Conservation (phyloP, 495 filamentous ascomycete genomes). For the Xylaria intraflava region DNA sequence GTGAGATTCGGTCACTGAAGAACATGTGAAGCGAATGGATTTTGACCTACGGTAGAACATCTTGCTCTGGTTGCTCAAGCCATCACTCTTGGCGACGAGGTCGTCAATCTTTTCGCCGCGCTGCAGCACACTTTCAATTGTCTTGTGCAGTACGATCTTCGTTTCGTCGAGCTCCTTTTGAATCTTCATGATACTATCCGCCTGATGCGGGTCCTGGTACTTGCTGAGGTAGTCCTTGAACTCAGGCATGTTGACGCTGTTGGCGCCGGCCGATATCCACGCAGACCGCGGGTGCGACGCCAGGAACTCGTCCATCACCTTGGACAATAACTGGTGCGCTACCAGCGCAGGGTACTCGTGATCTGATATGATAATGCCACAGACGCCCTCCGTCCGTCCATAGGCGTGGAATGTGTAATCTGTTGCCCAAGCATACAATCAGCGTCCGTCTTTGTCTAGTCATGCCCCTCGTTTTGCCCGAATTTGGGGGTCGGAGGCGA, state of each 20-base stretch:
- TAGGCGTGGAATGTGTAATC: slow-evolving; percentile 87
- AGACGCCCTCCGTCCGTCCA: slow-evolving; percentile 77
- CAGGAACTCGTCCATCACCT: slow-evolving; percentile 91
- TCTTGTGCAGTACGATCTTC: slow-evolving; percentile 95
- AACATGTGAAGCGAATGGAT: neutral
- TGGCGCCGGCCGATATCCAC: slow-evolving; percentile 49
- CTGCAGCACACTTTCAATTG: slow-evolving; percentile 84
- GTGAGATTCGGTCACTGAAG: neutral
- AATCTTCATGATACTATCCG: slow-evolving; percentile 88
- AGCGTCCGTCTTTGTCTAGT: neutral
- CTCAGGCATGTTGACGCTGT: slow-evolving; percentile 54
- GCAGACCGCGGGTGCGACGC: slow-evolving; percentile 64
- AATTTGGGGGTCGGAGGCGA: neutral
- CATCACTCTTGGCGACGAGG: slow-evolving; percentile 81
- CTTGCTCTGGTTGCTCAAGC: slow-evolving; percentile 82
- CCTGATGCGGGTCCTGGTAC: slow-evolving; percentile 84
- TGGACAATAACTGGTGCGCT: slow-evolving; percentile 89
- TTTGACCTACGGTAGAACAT: slow-evolving; percentile 78
- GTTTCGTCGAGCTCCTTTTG: slow-evolving; percentile 97
- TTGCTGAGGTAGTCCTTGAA: slow-evolving; percentile 79
- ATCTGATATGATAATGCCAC: slow-evolving; percentile 82
- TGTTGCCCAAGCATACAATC: slow-evolving; percentile 16
- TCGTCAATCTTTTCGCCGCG: slow-evolving; percentile 88
- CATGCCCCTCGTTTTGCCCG: neutral
- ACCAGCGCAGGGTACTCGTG: slow-evolving; percentile 84